Base-by-base conservation (phyloP, 73 alveolate species). In the Vitrella brassicaformis region DNA sequence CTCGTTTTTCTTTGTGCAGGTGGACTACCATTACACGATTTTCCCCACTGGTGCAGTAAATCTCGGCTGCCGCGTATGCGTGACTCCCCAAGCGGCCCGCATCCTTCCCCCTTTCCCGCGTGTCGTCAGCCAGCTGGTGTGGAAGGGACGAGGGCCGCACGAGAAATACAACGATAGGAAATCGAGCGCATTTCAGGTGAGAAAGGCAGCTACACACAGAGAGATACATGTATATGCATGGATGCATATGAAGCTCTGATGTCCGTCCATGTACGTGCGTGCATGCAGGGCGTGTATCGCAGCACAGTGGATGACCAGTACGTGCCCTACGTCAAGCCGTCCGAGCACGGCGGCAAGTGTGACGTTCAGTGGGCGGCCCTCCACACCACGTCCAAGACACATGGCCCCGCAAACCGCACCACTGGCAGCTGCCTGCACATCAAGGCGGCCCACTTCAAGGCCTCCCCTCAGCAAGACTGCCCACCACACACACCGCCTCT, bases 111-210 rank as follows among this genome's bases (percentile, higher is more conserved):
- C 56, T 39, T 14, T 39, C 14, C 22, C 56, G 56, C 56, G 56
- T 39, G 56, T 39, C 22, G 56, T 4, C 56, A 39, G 4, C 22
- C 4, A 14, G 14, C 56, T 39, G 22, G 22, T 4, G 56, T 39
- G 4, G n/a, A n/a, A n/a, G n/a, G 83, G 83, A 19, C 47, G 83
- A 0, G 83, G 83, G 25, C 83, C 83, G 0, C 77, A 68, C 45
- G 83, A 76, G 70, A 31, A 69, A 4, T 76, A 76, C 14, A 7
- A 68, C 71, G 83, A 76, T 31, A 72, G 83, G 7, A 74, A 76
- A 31, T 66, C 83, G 47, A 45, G 75, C 0, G 83, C 83, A 39
- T 28, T 71, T 10, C 71, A 68, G 26, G 77, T 39, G 22, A 39
- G 56, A 8, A 4, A 39, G 56, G 56, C 56, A 39, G 56, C 22